Evolutionary conservation across 2,329 filamentous ascomycete genomes (phyloP).

Genomic region (Seiridium cupressi): DNA sequence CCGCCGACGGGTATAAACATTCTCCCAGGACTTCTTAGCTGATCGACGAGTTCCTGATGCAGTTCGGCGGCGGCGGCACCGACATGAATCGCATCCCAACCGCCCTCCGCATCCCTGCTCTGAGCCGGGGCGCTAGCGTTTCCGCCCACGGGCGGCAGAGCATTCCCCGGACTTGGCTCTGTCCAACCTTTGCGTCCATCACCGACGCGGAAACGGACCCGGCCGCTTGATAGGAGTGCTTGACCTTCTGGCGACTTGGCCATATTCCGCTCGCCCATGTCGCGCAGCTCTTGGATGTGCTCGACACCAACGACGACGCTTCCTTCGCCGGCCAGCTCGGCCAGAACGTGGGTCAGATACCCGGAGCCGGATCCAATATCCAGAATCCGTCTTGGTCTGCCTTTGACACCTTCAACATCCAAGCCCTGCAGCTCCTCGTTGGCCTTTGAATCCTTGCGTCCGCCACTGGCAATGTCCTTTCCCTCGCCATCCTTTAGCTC

Average conservation of each 20-base stretch:
- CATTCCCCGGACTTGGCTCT: constrained; percentile 28
- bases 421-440: neutral
- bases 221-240: constrained; percentile 59
- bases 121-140: constrained; percentile 25
- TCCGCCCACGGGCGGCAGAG: constrained; percentile 23
- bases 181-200: constrained; percentile 71
- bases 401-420: neutral
- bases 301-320: constrained; percentile 68
- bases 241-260: constrained; percentile 57
- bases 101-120: constrained; percentile 47
- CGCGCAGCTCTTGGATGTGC: constrained; percentile 64
- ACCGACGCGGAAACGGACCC: constrained; percentile 70
- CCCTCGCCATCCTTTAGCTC: constrained; percentile 9
- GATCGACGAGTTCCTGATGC: constrained; percentile 70
- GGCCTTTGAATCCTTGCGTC: neutral
- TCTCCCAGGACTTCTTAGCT: constrained; percentile 75
- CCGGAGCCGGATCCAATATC: constrained; percentile 76
- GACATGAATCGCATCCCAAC: constrained; percentile 94
- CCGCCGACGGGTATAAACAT: constrained; percentile 77
- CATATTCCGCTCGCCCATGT: constrained; percentile 66
- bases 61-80: constrained; percentile 78
- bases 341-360: constrained; percentile 86
- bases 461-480: neutral
- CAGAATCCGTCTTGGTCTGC: constrained; percentile 51
- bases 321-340: constrained; percentile 64